Evolutionary conservation across 2,329 filamentous ascomycete species (phyloP), one percentile per base, ranked within the genome.

Genomic region (Rosellinia necatrix): DNA sequence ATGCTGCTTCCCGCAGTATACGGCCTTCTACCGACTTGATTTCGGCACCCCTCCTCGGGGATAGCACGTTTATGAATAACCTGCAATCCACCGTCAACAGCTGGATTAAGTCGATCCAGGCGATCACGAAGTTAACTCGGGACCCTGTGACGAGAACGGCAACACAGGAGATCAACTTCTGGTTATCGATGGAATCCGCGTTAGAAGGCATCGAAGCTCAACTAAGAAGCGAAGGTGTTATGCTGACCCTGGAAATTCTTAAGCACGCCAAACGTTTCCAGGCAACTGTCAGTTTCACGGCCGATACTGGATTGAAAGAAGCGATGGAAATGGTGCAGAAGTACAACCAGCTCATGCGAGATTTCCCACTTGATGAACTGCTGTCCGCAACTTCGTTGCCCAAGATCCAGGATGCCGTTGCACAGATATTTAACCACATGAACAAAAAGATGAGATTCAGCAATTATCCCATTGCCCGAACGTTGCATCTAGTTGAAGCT

Each of bases 81-180:
- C 80, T 99, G 32, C 94, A 97, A 71, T 88, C 90, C 47, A 94
- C 88, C 44, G 94, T 97, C 58, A 99, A 97, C 72, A 88, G 88
- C 61, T 99, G 94, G 94, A 99, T 99, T 76, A 96, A 96, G 76
- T 96, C 93, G 9, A 99, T 99, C 63, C 93, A 97, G 72, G 88
- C 89, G 43, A 96, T 97, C 65, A 99, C 94, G 34, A 96, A 96
- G 75, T 89, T 96, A 79, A 91, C 91, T 35, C 87, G 92, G 68
- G 94, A 99, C 66, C 86, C 91, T 1, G 78, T 80, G 4, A 83
- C 78, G 71, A 87, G 72, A 27, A 96, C 92, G 19, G 94, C 94
- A 27, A 93, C 91, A 53, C 94, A 97, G 72, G 94, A 99, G 74
- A 96, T 99, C 73, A 97, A 97, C 73, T 99, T 99, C 70, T 99